Conservation (phyloP, 1,139 yeast genomes). For the Blastobotrys apis region DNA sequence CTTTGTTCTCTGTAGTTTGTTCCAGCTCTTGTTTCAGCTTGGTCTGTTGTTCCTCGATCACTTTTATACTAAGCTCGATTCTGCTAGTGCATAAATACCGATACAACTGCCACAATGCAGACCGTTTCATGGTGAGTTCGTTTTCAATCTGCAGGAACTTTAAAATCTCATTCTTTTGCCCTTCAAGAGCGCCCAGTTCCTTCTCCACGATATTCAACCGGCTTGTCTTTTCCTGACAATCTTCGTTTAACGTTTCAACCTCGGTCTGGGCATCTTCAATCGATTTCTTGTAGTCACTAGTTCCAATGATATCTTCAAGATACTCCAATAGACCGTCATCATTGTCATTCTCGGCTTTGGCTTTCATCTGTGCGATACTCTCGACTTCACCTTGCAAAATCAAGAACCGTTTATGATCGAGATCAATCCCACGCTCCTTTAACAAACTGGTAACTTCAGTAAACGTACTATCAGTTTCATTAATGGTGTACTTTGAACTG, state of each 20-base stretch:
- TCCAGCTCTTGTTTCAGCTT: slow-evolving; percentile 46
- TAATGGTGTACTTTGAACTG: slow-evolving; percentile 72
- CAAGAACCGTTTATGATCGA: slow-evolving; percentile 90
- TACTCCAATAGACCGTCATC: slow-evolving; percentile 95
- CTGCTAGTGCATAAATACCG: slow-evolving; percentile 42
- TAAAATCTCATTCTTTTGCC: slow-evolving; percentile 65
- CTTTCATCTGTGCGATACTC: slow-evolving; percentile 96
- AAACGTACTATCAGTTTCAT: slow-evolving; percentile 65
- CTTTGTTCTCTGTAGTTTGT: slow-evolving; percentile 42
- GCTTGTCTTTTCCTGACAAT: slow-evolving; percentile 74
- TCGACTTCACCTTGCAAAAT: slow-evolving; percentile 98
- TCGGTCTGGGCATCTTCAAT: slow-evolving; percentile 62
- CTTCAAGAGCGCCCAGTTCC: slow-evolving; percentile 68
- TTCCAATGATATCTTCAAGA: slow-evolving; percentile 94
- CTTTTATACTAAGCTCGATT: slow-evolving; percentile 36
- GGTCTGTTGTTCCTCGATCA: slow-evolving; percentile 44
- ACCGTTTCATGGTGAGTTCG: slow-evolving; percentile 48
- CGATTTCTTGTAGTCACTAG: slow-evolving; percentile 71
- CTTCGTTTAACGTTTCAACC: slow-evolving; percentile 69
- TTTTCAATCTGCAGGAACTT: slow-evolving; percentile 65
- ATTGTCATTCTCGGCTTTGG: slow-evolving; percentile 87
- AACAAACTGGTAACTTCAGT: slow-evolving; percentile 74
- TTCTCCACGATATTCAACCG: slow-evolving; percentile 75
- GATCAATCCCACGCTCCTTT: slow-evolving; percentile 82
- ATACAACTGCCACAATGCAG: slow-evolving; percentile 55